phyloP scores from a whole-genome alignment of 768 basidiomycete genomes.

The Suillus hirtellus region DNA sequence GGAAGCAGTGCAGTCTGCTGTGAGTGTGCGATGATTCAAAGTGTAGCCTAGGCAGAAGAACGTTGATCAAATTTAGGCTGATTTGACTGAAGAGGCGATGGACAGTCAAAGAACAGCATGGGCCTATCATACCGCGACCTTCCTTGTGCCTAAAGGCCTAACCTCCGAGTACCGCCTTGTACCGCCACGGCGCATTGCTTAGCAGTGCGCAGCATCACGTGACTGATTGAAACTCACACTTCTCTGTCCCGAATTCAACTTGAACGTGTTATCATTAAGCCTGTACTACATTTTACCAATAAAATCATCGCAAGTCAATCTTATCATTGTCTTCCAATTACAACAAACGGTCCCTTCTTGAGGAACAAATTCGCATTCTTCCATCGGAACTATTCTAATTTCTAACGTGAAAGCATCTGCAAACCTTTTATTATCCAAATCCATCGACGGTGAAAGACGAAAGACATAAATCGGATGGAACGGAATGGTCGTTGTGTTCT shows the following conservation, averaged over 20 bases:
- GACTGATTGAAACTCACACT: not conserved
- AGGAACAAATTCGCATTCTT: conserved; percentile 53
- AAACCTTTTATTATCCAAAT: conserved; percentile 75
- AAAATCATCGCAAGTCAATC: conserved; percentile 81
- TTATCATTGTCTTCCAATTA: conserved; percentile 80
- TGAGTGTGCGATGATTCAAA: not conserved
- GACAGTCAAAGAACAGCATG: not conserved
- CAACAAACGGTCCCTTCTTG: conserved; percentile 30
- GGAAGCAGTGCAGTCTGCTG: conserved; percentile 4
- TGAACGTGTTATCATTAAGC: no score
- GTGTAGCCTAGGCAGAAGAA: not conserved
- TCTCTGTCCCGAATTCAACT: no score
- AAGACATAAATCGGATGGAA: conserved; percentile 60
- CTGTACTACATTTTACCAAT: no score
- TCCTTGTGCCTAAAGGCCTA: not conserved
- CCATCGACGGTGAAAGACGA: conserved; percentile 31
- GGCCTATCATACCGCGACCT: not conserved
- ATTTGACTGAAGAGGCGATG: not conserved
- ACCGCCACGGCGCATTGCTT: not conserved
- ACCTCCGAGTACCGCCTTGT: not conserved
- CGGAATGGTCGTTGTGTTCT: not conserved
- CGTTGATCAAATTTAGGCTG: not conserved
- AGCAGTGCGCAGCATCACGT: not conserved
- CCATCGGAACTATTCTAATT: not conserved
- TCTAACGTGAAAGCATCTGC: conserved; percentile 61